Percentiles rank a stretch among this genome's conserved stretches.
phyloP scores from a whole-genome alignment of 179 eudicot genomes.

The Carnegiea gigantea region DNA sequence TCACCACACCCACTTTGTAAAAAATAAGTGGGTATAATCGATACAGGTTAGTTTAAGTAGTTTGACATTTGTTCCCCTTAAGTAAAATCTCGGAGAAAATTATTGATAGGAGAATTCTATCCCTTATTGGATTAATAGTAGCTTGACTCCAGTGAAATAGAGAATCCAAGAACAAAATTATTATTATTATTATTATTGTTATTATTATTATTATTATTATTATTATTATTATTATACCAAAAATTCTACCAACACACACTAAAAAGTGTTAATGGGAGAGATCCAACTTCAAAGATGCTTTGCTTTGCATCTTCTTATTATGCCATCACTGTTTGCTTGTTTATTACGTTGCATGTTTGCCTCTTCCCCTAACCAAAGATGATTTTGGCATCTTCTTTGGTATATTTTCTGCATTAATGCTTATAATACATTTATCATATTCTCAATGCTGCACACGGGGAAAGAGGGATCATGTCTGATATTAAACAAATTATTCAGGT shows the following conservation, averaged over 20 bases:
- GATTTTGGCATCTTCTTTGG: not conserved
- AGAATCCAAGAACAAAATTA: too few species aligned
- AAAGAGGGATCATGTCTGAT: too few species aligned
- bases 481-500: too few species aligned
- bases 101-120: too few species aligned
- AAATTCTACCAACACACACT: conserved; percentile 16
- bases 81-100: too few species aligned
- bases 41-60: too few species aligned
- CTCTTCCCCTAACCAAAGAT: not conserved
- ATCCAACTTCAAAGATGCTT: not conserved
- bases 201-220: not conserved
- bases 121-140: too few species aligned
- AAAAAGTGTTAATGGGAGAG: not conserved
- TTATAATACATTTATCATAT: too few species aligned
- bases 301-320: conserved; percentile 12
- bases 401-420: not conserved
- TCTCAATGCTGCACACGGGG: too few species aligned
- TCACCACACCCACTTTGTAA: too few species aligned
- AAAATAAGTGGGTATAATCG: not conserved
- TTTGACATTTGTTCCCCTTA: too few species aligned
- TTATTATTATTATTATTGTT: not conserved
- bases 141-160: too few species aligned
- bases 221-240: not conserved
- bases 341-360: conserved; percentile 16
- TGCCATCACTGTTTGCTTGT: not conserved